Conservation (phyloP, 257 asterid species). For the Apocynum venetum region DNA sequence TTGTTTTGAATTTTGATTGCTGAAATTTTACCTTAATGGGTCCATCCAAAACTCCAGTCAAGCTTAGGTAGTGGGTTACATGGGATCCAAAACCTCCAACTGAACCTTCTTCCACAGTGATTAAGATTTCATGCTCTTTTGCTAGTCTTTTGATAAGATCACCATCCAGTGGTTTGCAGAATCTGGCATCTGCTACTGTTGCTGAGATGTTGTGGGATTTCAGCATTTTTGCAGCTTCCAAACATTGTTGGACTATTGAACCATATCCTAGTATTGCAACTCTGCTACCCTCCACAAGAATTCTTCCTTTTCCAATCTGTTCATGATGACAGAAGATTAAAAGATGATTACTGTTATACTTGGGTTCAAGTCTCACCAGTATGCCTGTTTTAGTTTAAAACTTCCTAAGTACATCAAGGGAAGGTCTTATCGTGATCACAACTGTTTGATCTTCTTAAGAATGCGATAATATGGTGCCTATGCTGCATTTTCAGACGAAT, state of each 20-base stretch:
- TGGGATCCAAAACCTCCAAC: conserved; percentile 86
- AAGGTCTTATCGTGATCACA: too few species aligned
- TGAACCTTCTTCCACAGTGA: conserved; percentile 80
- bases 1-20: not conserved
- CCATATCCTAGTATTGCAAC: conserved; percentile 78
- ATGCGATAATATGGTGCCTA: not conserved
- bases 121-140: conserved; percentile 58
- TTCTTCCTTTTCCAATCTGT: conserved; percentile 73
- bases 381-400: too few species aligned
- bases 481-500: not conserved
- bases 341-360: too few species aligned
- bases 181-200: conserved; percentile 73
- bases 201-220: conserved; percentile 30
- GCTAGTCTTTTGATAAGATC: conserved; percentile 52
- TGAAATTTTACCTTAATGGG: conserved; percentile 51
- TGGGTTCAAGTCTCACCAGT: too few species aligned
- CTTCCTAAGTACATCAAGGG: too few species aligned
- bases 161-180: conserved; percentile 74
- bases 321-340: not conserved
- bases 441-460: too few species aligned
- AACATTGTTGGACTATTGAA: conserved; percentile 54
- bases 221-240: conserved; percentile 56
- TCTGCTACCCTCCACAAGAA: conserved; percentile 52
- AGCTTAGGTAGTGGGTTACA: conserved; percentile 56
- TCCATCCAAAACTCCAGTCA: conserved; percentile 65